Evolutionary conservation across 352 stramenopile genomes (phyloP).

Genomic region (Blastocystis sp.): DNA sequence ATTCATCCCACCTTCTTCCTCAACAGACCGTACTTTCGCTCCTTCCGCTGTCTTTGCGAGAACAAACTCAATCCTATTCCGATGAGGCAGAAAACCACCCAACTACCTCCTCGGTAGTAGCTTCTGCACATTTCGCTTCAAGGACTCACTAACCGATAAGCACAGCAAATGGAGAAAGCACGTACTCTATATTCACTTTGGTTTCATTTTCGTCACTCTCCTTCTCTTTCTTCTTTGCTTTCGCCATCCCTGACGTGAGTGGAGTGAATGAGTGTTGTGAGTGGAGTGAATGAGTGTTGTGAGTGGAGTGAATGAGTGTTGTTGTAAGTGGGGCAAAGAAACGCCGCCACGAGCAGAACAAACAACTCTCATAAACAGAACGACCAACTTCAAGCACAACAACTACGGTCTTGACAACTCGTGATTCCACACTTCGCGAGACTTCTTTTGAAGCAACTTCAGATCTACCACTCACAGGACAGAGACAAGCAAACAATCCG

Average conservation of each 20-base stretch:
- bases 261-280: background rate
- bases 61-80: conserved; percentile 65
- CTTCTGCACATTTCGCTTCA: conserved; percentile 61
- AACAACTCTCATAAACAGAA: too few relatives aligned
- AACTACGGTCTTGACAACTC: too few relatives aligned
- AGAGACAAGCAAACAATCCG: too few relatives aligned
- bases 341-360: too few relatives aligned
- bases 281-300: background rate
- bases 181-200: background rate
- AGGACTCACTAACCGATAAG: background rate
- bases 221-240: background rate
- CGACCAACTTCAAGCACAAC: too few relatives aligned
- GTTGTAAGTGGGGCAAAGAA: too few relatives aligned
- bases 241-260: background rate
- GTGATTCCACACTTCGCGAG: too few relatives aligned
- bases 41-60: conserved; percentile 43
- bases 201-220: background rate
- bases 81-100: background rate
- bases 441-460: too few relatives aligned
- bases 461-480: too few relatives aligned
- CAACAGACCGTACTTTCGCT: conserved; percentile 58
- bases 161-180: background rate
- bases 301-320: background rate
- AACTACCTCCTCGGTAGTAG: conserved; percentile 41
- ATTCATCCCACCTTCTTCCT: conserved; percentile 18